phyloP scores from a whole-genome alignment of 1,284 basidiomycete genomes.

The Malassezia vespertilionis region DNA sequence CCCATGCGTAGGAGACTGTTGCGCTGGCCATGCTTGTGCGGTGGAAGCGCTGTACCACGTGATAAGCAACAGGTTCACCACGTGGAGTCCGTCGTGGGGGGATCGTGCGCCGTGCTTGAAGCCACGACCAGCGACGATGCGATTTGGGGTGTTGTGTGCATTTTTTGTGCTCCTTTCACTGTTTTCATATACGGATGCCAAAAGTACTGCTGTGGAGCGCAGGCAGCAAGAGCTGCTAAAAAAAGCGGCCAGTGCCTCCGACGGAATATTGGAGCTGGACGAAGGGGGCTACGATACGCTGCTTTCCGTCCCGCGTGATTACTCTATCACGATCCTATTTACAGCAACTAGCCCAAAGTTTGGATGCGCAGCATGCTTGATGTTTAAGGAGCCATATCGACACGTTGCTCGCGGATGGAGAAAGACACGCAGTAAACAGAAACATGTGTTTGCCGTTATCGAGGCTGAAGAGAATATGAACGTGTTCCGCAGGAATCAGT shows the following conservation, averaged over 20 bases:
- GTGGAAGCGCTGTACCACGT: constrained; percentile 3
- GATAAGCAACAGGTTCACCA: not conserved
- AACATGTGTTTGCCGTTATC: constrained; percentile 8
- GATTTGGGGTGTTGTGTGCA: constrained; percentile 5
- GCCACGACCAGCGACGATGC: constrained; percentile 6
- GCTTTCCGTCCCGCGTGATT: constrained; percentile 9
- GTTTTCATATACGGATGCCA: not conserved
- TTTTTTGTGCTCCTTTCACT: not conserved
- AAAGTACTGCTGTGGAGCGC: too few species aligned
- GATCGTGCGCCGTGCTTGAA: not conserved
- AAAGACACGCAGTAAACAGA: not conserved
- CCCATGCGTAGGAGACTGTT: constrained; percentile 1
- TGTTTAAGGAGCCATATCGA: constrained; percentile 7
- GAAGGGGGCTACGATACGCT: constrained; percentile 1
- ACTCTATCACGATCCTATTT: constrained; percentile 10
- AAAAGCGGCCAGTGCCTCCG: not conserved
- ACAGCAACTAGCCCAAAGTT: constrained; percentile 2
- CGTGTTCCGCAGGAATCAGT: constrained; percentile 1
- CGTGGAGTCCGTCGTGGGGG: not conserved
- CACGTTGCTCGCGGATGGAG: constrained; percentile 10
- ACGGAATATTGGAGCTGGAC: constrained; percentile 12
- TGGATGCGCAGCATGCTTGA: constrained; percentile 10
- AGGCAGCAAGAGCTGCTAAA: not conserved
- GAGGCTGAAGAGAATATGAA: constrained; percentile 9
- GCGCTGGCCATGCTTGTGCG: not conserved